These are phyloP conservation scores for Starmera stellimalicola DNA, from an alignment of 1,139 yeast genomes.

Conservation along the genomic window DNA sequence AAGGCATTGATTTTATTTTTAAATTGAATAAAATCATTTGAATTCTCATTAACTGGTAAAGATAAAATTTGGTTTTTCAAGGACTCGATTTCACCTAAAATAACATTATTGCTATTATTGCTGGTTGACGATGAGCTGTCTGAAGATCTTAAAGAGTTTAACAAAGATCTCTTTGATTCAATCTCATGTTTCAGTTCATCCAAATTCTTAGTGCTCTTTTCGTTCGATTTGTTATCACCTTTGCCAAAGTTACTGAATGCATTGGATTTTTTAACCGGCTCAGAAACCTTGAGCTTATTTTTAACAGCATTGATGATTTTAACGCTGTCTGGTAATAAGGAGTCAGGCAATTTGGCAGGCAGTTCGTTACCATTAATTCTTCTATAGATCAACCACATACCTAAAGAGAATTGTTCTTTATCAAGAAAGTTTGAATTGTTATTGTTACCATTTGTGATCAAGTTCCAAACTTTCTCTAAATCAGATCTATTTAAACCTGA, in stretches of 20 bases:
- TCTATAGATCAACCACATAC: conserved; percentile 76
- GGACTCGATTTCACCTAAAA: conserved; percentile 44
- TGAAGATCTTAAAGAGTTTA: conserved; percentile 11
- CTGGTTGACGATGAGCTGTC: conserved; percentile 32
- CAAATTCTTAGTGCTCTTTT: conserved; percentile 24
- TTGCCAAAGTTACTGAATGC: conserved; percentile 3
- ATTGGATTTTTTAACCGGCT: conserved; percentile 10
- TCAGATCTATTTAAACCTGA: conserved; percentile 82
- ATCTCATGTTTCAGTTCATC: conserved; percentile 15
- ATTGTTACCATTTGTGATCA: conserved; percentile 42
- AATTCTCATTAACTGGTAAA: conserved; percentile 19
- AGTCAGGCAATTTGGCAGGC: conserved; percentile 65
- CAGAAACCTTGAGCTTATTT: conserved; percentile 31
- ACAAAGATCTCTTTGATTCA: neutral
- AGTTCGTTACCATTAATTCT: conserved; percentile 65
- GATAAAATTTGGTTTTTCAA: conserved; percentile 51
- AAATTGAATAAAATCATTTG: conserved; percentile 21
- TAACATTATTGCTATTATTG: conserved; percentile 21
- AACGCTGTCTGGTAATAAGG: conserved; percentile 69
- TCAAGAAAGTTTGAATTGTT: conserved; percentile 61
- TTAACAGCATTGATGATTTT: conserved; percentile 48
- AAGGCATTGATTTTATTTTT: conserved; percentile 29
- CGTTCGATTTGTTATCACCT: neutral
- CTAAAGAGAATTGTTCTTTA: conserved; percentile 71
- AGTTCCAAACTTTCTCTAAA: conserved; percentile 83